These are phyloP conservation scores for Amanita pseudoporphyria DNA, from an alignment of 768 basidiomycete genomes.

Conservation along the genomic window DNA sequence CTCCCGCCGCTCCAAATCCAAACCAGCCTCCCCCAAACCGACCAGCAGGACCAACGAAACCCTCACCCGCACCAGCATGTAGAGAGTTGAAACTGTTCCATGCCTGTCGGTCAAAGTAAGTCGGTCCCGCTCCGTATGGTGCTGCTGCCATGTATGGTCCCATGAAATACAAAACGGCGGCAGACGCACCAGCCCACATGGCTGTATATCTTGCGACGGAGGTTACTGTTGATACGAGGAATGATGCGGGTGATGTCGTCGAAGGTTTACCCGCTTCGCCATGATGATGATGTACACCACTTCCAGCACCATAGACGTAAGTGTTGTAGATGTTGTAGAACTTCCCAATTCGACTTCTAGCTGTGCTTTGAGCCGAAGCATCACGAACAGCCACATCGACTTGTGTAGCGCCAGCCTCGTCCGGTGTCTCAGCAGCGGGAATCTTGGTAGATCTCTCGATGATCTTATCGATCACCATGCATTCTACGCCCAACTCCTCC, in stretches of 20 bases:
- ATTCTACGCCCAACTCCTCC: conserved; percentile 70
- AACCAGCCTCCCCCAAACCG: conserved; percentile 5
- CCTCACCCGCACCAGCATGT: conserved; percentile 53
- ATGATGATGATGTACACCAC: conserved; percentile 2
- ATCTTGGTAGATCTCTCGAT: conserved; percentile 30
- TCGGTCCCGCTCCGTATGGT: conserved; percentile 44
- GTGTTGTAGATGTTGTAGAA: conserved; percentile 90
- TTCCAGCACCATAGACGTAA: conserved; percentile 34
- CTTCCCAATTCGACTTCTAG: conserved; percentile 29
- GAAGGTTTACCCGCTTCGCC: conserved; percentile 20
- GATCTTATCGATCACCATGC: conserved; percentile 65
- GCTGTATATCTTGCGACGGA: conserved; percentile 36
- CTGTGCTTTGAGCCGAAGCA: conserved; percentile 9
- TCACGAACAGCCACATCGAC: neutral
- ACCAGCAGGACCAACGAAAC: conserved; percentile 28
- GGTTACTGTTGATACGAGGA: conserved; percentile 9
- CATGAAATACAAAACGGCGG: conserved; percentile 50
- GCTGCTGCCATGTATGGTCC: conserved; percentile 53
- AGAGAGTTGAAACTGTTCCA: conserved; percentile 76
- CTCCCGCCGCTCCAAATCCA: conserved; percentile 1
- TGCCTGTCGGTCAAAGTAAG: conserved; percentile 67
- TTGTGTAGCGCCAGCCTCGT: neutral
- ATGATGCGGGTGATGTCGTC: conserved; percentile 15
- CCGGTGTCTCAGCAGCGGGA: neutral
- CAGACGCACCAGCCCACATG: conserved; percentile 54